phyloP scores from a whole-genome alignment of 2,329 filamentous ascomycete species.

The Phoma sp. region DNA sequence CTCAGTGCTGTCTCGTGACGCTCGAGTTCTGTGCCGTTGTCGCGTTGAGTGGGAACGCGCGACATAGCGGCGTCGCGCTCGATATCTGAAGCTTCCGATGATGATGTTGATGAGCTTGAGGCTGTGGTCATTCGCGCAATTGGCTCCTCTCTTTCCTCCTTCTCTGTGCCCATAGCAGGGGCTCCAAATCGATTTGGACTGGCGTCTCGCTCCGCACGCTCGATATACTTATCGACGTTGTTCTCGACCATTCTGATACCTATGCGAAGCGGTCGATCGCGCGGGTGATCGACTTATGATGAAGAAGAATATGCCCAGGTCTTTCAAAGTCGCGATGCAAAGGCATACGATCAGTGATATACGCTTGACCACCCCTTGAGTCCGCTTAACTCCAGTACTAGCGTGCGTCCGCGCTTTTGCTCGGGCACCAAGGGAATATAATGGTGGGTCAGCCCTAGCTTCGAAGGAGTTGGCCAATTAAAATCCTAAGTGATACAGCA shows the following conservation, averaged over 20 bases:
- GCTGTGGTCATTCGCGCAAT: constrained; percentile 65
- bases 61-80: constrained; percentile 58
- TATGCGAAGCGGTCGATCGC: constrained; percentile 2
- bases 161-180: constrained; percentile 45
- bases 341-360: constrained; percentile 1
- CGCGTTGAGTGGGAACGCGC: constrained; percentile 67
- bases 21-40: constrained; percentile 62
- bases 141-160: constrained; percentile 51
- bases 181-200: constrained; percentile 49
- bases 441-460: constrained; percentile 6
- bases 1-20: constrained; percentile 71
- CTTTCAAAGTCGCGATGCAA: too few species aligned
- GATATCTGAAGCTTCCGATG: constrained; percentile 47
- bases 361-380: background rate
- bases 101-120: constrained; percentile 57
- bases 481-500: background rate
- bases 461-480: background rate
- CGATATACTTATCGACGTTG: constrained; percentile 57
- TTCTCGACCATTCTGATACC: constrained; percentile 54
- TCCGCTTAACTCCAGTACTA: constrained; percentile 13
- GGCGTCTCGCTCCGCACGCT: constrained; percentile 62
- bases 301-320: background rate
- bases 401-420: constrained; percentile 16
- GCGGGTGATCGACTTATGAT: background rate
- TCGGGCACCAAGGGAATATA: constrained; percentile 1